Percentiles rank a stretch among this genome's conserved stretches.
phyloP scores from a whole-genome alignment of 768 basidiomycete species.

The Leucocoprinus birnbaumii region DNA sequence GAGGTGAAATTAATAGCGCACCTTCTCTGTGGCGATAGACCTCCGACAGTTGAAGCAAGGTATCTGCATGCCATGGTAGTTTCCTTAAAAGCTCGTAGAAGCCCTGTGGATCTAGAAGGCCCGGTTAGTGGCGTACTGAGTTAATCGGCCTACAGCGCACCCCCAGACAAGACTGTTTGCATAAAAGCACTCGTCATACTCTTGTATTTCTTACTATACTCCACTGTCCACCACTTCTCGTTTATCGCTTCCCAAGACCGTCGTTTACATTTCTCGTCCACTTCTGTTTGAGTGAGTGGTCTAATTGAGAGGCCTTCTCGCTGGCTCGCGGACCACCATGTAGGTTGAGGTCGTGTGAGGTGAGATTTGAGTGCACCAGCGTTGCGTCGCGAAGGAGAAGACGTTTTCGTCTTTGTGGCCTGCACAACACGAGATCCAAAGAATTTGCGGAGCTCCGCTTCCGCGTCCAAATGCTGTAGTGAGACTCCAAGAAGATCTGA shows the following conservation, averaged over 20 bases:
- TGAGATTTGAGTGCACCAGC: constrained; percentile 55
- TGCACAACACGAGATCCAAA: constrained; percentile 89
- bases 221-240: constrained; percentile 35
- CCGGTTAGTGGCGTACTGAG: background rate
- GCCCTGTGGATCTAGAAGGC: constrained; percentile 63
- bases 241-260: constrained; percentile 29
- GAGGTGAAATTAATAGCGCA: constrained; percentile 22
- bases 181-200: constrained; percentile 80
- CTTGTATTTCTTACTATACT: constrained; percentile 83
- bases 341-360: constrained; percentile 71
- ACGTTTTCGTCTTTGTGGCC: constrained; percentile 43
- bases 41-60: constrained; percentile 82
- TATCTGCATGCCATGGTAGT: constrained; percentile 92
- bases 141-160: constrained; percentile 35
- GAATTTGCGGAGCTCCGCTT: constrained; percentile 89
- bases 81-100: constrained; percentile 74
- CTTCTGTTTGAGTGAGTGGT: constrained; percentile 53
- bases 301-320: constrained; percentile 75
- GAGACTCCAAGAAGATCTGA: constrained; percentile 75
- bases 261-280: constrained; percentile 35
- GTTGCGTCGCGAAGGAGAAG: constrained; percentile 34
- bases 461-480: constrained; percentile 76
- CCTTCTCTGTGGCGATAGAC: constrained; percentile 88
- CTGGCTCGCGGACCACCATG: constrained; percentile 70
- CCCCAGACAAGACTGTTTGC: constrained; percentile 76